A percentile compares a stretch with the other conserved stretches of the same genome.
Evolutionary conservation across 192 early-diverging fungal genomes (phyloP).

Genomic region (Coemansia brasiliensis): DNA sequence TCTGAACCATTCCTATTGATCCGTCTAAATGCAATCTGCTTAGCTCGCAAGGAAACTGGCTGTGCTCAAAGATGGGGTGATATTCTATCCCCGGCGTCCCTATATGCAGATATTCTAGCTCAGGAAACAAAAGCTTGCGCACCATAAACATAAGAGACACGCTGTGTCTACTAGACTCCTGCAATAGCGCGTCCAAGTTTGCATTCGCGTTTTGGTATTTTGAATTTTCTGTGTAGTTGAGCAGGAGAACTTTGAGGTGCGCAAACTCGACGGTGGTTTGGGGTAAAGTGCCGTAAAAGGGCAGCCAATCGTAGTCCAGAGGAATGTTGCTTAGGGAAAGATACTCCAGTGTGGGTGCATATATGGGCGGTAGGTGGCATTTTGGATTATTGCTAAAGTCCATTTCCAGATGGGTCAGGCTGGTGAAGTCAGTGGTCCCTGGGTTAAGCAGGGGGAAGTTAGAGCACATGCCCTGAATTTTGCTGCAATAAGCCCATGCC

Average conservation of each 20-base stretch:
- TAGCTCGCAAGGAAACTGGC: not conserved
- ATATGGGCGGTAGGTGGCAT: not conserved
- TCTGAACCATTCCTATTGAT: not conserved
- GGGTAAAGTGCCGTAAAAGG: not conserved
- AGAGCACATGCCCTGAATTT: not conserved
- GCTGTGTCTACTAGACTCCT: too few species aligned
- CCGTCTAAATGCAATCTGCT: not conserved
- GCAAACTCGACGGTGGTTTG: not conserved
- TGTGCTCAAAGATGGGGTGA: not conserved
- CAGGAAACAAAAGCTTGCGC: not conserved
- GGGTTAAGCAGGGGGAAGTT: not conserved
- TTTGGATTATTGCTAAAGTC: not conserved
- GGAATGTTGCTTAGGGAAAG: constrained; percentile 4
- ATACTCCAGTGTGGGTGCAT: not conserved
- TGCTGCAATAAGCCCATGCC: not conserved
- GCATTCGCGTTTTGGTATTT: too few species aligned
- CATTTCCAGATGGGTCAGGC: not conserved
- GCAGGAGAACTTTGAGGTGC: not conserved
- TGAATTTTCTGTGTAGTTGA: not conserved
- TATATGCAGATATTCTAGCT: not conserved
- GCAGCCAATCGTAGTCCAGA: not conserved
- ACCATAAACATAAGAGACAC: too few species aligned
- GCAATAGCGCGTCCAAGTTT: too few species aligned
- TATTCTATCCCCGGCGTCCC: not conserved
- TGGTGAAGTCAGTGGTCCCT: not conserved